Evolutionary conservation across 805 yeast genomes (phyloP), one percentile per base, ranked within the genome.

Genomic region (Sugiyamaella boreocaroliniensis): DNA sequence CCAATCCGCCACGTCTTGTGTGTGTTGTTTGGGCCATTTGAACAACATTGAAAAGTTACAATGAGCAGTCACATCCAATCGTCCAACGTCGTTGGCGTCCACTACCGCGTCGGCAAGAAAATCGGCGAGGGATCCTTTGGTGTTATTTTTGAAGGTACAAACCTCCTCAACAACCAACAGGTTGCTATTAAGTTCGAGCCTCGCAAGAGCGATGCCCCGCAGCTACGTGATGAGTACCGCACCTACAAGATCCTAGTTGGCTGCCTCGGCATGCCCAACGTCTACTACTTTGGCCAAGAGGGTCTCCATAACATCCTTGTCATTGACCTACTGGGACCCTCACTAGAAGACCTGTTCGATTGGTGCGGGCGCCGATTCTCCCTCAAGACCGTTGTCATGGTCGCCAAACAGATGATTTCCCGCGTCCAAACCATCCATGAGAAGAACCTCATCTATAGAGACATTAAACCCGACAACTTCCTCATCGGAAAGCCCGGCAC

Each of bases 61-160:
- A 50, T 50, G 53, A 43, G 49, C 29, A 54, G 55, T 54, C 66
- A 63, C 43, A 56, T 60, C 41, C 76, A 74, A 52, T 69, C 74
- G 53, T 76, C 81, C 43, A 81, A 80, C 68, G 81, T 85, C 42
- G 97, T 93, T 45, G 99, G 99, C 20, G 82, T 92, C 56, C 99
- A 93, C 74, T 93, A 90, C 72, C 86, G 89, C 62, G 93, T 93
- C 53, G 99, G 98, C 54, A 92, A 90, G 70, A 93, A 93, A 73
- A 90, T 93, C 56, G 99, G 99, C 53, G 98, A 93, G 71, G 99
- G 99, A 44, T 92, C 98, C 3, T 93, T 93, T 69, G 99, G 99
- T 52, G 96, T 93, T 50, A 85, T 93, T 55, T 93, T 93, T 68
- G 98, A 93, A 73, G 99, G 99, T 57, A 80, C 88, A 43, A 92